phyloP scores from a whole-genome alignment of 2,329 filamentous ascomycete species.

The Fusarium musae region DNA sequence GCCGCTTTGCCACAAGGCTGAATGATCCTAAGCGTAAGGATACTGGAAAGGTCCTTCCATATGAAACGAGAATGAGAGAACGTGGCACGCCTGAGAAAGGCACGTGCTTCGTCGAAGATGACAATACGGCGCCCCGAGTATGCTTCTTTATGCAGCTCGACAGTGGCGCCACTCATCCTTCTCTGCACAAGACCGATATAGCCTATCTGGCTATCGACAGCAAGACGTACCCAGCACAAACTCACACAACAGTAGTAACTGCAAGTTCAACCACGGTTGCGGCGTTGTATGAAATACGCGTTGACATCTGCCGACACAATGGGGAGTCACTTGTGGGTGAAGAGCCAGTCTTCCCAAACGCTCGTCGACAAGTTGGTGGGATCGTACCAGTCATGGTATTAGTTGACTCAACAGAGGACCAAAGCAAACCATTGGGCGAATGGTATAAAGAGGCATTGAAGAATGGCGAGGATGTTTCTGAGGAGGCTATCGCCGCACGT shows the following conservation, averaged over 20 bases:
- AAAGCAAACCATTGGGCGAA: conserved; percentile 15
- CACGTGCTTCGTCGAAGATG: conserved; percentile 25
- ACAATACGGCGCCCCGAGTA: conserved; percentile 20
- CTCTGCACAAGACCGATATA: conserved; percentile 35
- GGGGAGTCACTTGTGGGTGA: conserved; percentile 41
- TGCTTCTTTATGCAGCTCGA: conserved; percentile 45
- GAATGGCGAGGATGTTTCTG: conserved; percentile 31
- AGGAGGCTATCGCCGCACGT: conserved; percentile 29
- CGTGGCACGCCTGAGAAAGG: neutral
- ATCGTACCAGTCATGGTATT: conserved; percentile 42
- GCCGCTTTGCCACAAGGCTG: conserved; percentile 9
- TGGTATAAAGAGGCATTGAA: conserved; percentile 1
- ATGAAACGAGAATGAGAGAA: conserved; percentile 22
- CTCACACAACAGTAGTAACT: conserved; percentile 25
- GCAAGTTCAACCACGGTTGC: conserved; percentile 19
- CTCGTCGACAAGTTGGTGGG: conserved; percentile 39
- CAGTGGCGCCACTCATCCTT: conserved; percentile 39
- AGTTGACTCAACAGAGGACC: conserved; percentile 1
- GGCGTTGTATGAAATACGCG: conserved; percentile 40
- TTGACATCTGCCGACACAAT: conserved; percentile 41
- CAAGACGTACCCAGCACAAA: conserved; percentile 36
- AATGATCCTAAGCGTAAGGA: neutral
- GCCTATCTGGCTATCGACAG: conserved; percentile 35
- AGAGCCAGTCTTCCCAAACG: conserved; percentile 37
- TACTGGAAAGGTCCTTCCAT: conserved; percentile 29